Evolutionary conservation across 805 yeast genomes (phyloP).

Genomic region (Candida gorgasii): DNA sequence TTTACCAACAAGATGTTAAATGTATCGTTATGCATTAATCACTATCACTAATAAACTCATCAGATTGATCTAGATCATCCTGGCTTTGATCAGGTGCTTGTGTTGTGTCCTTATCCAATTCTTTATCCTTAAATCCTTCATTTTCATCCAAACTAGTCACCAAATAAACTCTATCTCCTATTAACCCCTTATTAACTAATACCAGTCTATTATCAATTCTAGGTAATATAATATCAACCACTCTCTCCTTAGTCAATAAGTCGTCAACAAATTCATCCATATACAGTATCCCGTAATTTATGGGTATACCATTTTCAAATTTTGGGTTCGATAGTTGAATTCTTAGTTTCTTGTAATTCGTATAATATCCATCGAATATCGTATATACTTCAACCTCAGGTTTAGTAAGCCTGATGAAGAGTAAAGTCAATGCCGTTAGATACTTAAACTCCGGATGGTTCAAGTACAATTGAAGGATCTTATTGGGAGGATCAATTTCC

Average conservation of each 20-base stretch:
- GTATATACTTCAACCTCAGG: slow-evolving; percentile 41
- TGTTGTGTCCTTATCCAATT: slow-evolving; percentile 14
- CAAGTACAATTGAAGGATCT: slow-evolving; percentile 55
- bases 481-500: slow-evolving; percentile 69
- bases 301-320: slow-evolving; percentile 22
- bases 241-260: slow-evolving; percentile 55
- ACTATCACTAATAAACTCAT: slow-evolving; percentile 38
- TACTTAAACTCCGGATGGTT: slow-evolving; percentile 70
- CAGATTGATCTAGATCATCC: slow-evolving; percentile 9
- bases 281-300: slow-evolving; percentile 40
- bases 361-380: slow-evolving; percentile 53
- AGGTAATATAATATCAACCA: slow-evolving; percentile 76
- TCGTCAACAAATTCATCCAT: slow-evolving; percentile 78
- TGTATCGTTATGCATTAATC: slow-evolving; percentile 23
- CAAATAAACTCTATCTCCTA: slow-evolving; percentile 41
- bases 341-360: slow-evolving; percentile 72
- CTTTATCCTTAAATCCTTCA: background rate
- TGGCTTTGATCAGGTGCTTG: slow-evolving; percentile 15
- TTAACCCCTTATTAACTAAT: slow-evolving; percentile 43
- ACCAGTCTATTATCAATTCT: slow-evolving; percentile 45
- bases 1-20: too few species aligned
- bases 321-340: slow-evolving; percentile 30
- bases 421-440: slow-evolving; percentile 63
- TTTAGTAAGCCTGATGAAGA: slow-evolving; percentile 58
- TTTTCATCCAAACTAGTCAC: slow-evolving; percentile 21